Base-by-base conservation (phyloP, 805 yeast species). In the Babjeviella inositovora region DNA sequence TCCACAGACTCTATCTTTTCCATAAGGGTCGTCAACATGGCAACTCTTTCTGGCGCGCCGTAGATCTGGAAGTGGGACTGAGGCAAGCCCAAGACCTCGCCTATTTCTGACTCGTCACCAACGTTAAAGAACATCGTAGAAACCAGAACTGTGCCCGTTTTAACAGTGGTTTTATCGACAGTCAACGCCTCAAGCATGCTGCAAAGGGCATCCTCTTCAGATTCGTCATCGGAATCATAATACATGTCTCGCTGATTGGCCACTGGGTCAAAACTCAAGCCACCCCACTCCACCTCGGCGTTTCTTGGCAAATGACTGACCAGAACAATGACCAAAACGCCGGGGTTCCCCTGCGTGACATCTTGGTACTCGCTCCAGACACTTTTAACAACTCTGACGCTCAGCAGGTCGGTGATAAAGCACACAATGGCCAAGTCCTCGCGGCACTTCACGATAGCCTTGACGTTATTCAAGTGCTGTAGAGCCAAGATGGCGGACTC, bases 201-300 rank as follows among this genome's bases (percentile, higher is more conserved):
- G 21, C 14, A 19, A 19, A 7, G 8, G 24, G 20, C 20, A 11
- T 7, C 9, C 12, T 7, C 47, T 8, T 44, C 48, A 6, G 47
- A 59, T 3, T 53, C 59, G 17, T 50, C 62, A 20, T 54, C 57
- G n/a, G 50, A 50, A 19, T 56, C 56, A 4, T 52, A 62, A 24
- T 56, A 51, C 34, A 53, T 34, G 3, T 37, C 46, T 10, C 32
- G 30, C 3, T 39, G n/a, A n/a, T n/a, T n/a, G n/a, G n/a, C n/a
- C n/a, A n/a, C n/a, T 14, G 50, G 48, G 26, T 60, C 57, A 29
- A 56, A 66, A 5, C 68, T 44, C 4, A 63, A 29, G 1, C 87
- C 92, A 17, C 73, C 66, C 87, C 92, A 77, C 47, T 81, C 93
- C 16, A 75, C 62, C 11, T 42, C 40, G 0, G 85, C 82, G 18